Base-by-base conservation (phyloP, 139 green algal species). In the Picochlorum sp. region DNA sequence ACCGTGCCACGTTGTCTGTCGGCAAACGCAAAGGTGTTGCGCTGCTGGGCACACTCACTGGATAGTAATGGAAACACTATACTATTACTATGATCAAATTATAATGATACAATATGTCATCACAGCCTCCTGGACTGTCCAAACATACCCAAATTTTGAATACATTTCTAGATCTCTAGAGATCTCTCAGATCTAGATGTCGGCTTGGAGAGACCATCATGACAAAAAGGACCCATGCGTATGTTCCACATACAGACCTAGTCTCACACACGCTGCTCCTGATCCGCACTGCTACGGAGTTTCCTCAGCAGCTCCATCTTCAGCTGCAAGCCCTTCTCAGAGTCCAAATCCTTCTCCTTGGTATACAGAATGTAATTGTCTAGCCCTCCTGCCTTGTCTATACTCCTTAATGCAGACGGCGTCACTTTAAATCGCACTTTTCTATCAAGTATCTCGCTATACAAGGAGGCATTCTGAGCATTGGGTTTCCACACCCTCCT, bases 331-430 rank as follows among this genome's bases (percentile, higher is more conserved):
- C 67, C 81, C 3, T 71, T 21, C 18, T 89, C 75, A 20, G 81
- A 89, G 21, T 72, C 61, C n/a, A 96, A 68, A 20, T 91, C 75
- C 3, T 78, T 49, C 20, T 86, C 77, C 2, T 72, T 65, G 0
- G 84, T 92, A 18, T 81, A 78, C 2, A 95, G 51, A 20, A 96
- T 57, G 60, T 95, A 96, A 2, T 73, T 59, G 68, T 96, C 89
- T 18, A 96, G 69, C 13, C 89, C 85, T 26, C 89, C 89, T 21
- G 68, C 72, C 51, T 88, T 86, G 70, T 96, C 89, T 51, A 96
- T 96, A 9, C 54, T 69, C 59, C 78, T 74, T 5, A 96, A 63
- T 15, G 86, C 90, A n/a, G 77, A 41, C 10, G 85, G 75, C 3
- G 90, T 96, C 15, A 95, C 79, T 2, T 67, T 73, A 15, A 96